Conservation (phyloP, 305 asterid species). For the Fraxinus baroniana region DNA sequence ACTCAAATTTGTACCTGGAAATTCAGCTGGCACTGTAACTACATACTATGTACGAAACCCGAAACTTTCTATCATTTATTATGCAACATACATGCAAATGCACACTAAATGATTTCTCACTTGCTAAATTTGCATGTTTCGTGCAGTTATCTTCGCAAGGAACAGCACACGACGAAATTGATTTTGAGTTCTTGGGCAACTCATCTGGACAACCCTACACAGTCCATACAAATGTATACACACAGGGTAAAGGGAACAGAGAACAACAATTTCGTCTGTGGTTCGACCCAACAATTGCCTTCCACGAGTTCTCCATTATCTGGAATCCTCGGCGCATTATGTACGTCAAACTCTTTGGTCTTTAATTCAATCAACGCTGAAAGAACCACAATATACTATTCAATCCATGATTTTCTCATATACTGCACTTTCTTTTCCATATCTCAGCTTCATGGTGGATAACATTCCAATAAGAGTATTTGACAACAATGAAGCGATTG, state of each 20-base stretch:
- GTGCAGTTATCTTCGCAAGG: constrained; percentile 26
- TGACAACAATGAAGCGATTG: constrained; percentile 33
- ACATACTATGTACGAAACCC: constrained; percentile 17
- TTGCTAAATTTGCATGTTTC: neutral
- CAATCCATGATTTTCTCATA: neutral
- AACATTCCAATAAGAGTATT: constrained; percentile 38
- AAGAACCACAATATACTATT: neutral
- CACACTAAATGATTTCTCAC: neutral
- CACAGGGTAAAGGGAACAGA: constrained; percentile 54
- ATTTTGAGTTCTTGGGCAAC: constrained; percentile 56
- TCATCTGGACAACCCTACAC: constrained; percentile 28
- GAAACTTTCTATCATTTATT: too few species aligned
- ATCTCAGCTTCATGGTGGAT: constrained; percentile 42
- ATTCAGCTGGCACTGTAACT: constrained; percentile 30
- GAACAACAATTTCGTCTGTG: constrained; percentile 61
- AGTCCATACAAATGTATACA: constrained; percentile 47
- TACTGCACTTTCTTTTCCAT: neutral
- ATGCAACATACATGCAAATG: neutral
- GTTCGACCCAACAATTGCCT: constrained; percentile 28
- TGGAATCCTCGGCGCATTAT: constrained; percentile 21
- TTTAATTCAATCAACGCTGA: neutral
- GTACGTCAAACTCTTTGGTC: neutral
- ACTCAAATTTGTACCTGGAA: constrained; percentile 23
- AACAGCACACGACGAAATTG: constrained; percentile 52
- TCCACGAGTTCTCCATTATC: constrained; percentile 18